phyloP scores from a whole-genome alignment of 495 filamentous ascomycete genomes.

The Gamarada debralockiae region DNA sequence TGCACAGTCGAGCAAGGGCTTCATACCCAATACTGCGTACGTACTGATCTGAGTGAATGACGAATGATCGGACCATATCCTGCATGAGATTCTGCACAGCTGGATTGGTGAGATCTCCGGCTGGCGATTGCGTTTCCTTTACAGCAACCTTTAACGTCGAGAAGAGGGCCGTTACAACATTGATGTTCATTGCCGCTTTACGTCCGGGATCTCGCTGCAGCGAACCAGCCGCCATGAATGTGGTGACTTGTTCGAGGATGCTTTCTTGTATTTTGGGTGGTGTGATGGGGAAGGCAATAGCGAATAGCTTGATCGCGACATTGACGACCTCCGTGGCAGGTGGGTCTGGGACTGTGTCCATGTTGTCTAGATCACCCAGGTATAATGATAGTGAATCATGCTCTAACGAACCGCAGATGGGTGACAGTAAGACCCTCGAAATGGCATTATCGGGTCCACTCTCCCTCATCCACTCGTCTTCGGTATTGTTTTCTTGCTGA shows the following conservation, averaged over 20 bases:
- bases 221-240: slow-evolving; percentile 71
- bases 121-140: slow-evolving; percentile 67
- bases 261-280: slow-evolving; percentile 91
- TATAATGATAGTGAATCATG: slow-evolving; percentile 87
- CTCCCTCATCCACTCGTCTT: slow-evolving; percentile 57
- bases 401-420: slow-evolving; percentile 78
- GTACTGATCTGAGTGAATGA: slow-evolving; percentile 78
- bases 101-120: slow-evolving; percentile 68
- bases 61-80: slow-evolving; percentile 74
- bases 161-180: slow-evolving; percentile 78
- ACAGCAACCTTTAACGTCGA: slow-evolving; percentile 78
- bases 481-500: slow-evolving; percentile 55
- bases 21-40: slow-evolving; percentile 82
- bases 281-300: slow-evolving; percentile 82
- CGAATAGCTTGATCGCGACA: slow-evolving; percentile 87
- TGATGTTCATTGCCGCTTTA: slow-evolving; percentile 86
- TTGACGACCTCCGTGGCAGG: slow-evolving; percentile 92
- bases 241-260: slow-evolving; percentile 86
- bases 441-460: slow-evolving; percentile 64
- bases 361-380: slow-evolving; percentile 56
- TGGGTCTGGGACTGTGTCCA: slow-evolving; percentile 63
- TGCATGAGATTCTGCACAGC: slow-evolving; percentile 86
- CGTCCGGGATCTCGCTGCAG: slow-evolving; percentile 84
- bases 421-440: slow-evolving; percentile 65
- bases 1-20: slow-evolving; percentile 87